A percentile compares a stretch with the other conserved stretches of the same genome.
These are phyloP conservation scores for Hypoxylon trugodes DNA, from an alignment of 495 filamentous ascomycete genomes.

Conservation along the genomic window DNA sequence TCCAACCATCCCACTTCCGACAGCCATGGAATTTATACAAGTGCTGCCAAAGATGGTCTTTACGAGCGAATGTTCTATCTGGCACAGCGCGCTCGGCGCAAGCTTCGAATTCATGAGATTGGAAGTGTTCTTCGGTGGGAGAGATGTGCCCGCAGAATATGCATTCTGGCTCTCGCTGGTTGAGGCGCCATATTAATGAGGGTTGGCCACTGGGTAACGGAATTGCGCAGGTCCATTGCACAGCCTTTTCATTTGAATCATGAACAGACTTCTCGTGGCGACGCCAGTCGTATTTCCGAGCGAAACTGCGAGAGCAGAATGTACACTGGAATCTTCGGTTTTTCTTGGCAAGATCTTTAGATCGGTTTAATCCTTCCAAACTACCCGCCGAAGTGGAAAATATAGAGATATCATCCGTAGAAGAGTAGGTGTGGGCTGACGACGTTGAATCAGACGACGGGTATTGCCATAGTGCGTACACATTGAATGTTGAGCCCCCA, in stretches of 20 bases:
- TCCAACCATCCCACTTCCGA: conserved; percentile 54
- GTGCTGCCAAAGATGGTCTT: conserved; percentile 71
- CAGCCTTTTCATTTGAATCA: background rate
- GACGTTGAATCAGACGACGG: conserved; percentile 21
- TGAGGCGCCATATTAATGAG: conserved; percentile 24
- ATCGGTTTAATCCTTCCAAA: background rate
- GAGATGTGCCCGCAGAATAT: conserved; percentile 56
- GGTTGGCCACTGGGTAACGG: conserved; percentile 17
- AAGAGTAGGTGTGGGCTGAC: conserved; percentile 9
- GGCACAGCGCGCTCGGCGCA: conserved; percentile 61
- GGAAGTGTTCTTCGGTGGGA: conserved; percentile 57
- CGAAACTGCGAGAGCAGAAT: conserved; percentile 24
- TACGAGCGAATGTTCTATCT: conserved; percentile 66
- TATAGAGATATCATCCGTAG: conserved; percentile 4
- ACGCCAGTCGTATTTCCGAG: conserved; percentile 25
- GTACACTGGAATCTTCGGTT: conserved; percentile 14
- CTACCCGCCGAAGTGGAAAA: background rate
- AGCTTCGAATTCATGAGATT: conserved; percentile 63
- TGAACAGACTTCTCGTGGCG: conserved; percentile 31
- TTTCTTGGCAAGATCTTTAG: background rate
- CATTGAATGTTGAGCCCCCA: background rate
- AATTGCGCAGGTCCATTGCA: conserved; percentile 28
- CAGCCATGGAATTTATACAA: conserved; percentile 67
- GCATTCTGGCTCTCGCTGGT: conserved; percentile 53
- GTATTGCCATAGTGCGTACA: background rate